Evolutionary conservation across 441 rosid genomes (phyloP).

Genomic region (Erodium trifolium): DNA sequence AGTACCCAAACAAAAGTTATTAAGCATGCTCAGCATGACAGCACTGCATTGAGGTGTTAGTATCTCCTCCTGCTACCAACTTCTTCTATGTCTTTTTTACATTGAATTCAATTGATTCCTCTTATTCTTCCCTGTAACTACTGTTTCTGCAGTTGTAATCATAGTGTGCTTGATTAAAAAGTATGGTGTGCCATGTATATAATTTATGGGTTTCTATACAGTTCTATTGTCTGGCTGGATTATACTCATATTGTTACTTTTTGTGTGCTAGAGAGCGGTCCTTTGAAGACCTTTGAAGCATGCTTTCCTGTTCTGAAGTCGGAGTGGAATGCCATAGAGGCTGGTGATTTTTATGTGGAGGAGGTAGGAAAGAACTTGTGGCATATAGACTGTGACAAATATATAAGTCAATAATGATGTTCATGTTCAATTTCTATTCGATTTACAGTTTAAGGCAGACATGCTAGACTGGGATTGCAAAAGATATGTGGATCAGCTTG

Average conservation of each 20-base stretch:
- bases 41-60: neutral
- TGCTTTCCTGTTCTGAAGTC: slow-evolving; percentile 66
- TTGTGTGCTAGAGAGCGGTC: slow-evolving; percentile 36
- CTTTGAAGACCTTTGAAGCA: slow-evolving; percentile 49
- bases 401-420: slow-evolving; percentile 6
- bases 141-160: neutral
- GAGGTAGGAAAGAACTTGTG: slow-evolving; percentile 26
- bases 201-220: neutral
- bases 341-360: slow-evolving; percentile 39
- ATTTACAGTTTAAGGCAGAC: slow-evolving; percentile 44
- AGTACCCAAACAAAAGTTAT: neutral
- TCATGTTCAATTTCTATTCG: slow-evolving; percentile 13
- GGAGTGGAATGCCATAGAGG: slow-evolving; percentile 55
- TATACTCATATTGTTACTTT: slow-evolving; percentile 14
- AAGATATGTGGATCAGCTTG: slow-evolving; percentile 53
- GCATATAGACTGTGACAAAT: slow-evolving; percentile 18
- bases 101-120: neutral
- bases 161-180: neutral
- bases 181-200: neutral
- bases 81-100: neutral
- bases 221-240: neutral
- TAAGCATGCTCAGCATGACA: neutral
- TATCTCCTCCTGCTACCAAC: neutral
- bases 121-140: neutral
- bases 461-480: slow-evolving; percentile 52